phyloP scores from a whole-genome alignment of 352 stramenopile species.

The Globisporangium carolinianum region DNA sequence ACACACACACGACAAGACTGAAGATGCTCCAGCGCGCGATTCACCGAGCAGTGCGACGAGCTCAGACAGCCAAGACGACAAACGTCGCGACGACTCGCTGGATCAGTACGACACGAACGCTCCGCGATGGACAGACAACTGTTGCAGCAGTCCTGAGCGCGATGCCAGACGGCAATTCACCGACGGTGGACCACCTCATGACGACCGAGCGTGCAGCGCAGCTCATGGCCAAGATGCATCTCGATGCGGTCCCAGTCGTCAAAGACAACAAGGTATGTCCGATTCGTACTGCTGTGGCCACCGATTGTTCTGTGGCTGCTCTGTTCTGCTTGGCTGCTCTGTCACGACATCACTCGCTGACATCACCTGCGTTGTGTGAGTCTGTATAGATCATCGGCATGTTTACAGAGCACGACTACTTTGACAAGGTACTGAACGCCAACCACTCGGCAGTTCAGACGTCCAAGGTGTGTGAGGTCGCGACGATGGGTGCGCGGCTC shows the following conservation, averaged over 20 bases:
- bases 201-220: slow-evolving; percentile 24
- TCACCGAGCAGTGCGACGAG: background rate
- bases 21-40: slow-evolving; percentile 8
- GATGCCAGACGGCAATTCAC: background rate
- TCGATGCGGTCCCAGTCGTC: slow-evolving; percentile 26
- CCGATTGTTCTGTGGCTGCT: background rate
- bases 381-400: slow-evolving; percentile 23
- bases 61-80: background rate
- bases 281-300: background rate
- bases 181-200: slow-evolving; percentile 28
- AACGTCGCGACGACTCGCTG: slow-evolving; percentile 4
- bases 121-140: slow-evolving; percentile 9
- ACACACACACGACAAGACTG: background rate
- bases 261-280: slow-evolving; percentile 23
- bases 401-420: slow-evolving; percentile 41
- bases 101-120: slow-evolving; percentile 4
- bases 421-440: slow-evolving; percentile 32
- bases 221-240: slow-evolving; percentile 29
- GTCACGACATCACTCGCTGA: background rate
- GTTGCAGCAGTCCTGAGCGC: slow-evolving; percentile 7
- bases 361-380: background rate
- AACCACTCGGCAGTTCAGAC: slow-evolving; percentile 18
- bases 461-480: slow-evolving; percentile 29
- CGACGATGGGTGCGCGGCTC: slow-evolving; percentile 25
- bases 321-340: background rate